These are phyloP conservation scores for Trichosanthes cucumerina DNA, from an alignment of 306 rosid species.

Conservation along the genomic window DNA sequence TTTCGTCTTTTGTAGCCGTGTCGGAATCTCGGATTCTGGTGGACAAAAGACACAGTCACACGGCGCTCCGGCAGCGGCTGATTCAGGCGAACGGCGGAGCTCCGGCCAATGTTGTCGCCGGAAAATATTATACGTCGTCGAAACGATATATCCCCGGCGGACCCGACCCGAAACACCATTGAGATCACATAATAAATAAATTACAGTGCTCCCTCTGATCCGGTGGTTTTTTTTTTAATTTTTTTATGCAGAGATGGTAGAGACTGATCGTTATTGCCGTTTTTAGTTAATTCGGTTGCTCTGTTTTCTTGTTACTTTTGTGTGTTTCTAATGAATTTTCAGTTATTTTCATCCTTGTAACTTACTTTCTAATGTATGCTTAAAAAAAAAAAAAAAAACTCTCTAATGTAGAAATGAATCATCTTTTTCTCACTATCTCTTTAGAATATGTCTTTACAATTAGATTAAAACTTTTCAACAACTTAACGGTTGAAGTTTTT, in stretches of 20 bases:
- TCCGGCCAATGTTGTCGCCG: background rate
- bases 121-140: background rate
- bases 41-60: background rate
- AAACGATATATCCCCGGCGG: slow-evolving; percentile 1
- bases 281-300: background rate
- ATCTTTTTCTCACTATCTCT: background rate
- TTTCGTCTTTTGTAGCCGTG: background rate
- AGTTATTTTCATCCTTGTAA: background rate
- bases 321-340: background rate
- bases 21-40: background rate
- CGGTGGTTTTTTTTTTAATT: background rate
- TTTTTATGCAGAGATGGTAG: background rate
- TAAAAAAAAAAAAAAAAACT: no score
- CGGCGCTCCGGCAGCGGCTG: background rate
- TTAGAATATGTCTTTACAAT: background rate
- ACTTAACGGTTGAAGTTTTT: no score
- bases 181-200: background rate
- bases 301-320: background rate
- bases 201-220: background rate
- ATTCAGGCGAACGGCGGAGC: background rate
- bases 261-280: background rate
- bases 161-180: slow-evolving; percentile 3
- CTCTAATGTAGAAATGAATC: background rate
- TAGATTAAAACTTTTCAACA: no score
- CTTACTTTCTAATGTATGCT: background rate